Percentiles rank a stretch among this genome's conserved stretches.
phyloP scores from a whole-genome alignment of 2,329 filamentous ascomycete species.

The Fonsecaea erecta region DNA sequence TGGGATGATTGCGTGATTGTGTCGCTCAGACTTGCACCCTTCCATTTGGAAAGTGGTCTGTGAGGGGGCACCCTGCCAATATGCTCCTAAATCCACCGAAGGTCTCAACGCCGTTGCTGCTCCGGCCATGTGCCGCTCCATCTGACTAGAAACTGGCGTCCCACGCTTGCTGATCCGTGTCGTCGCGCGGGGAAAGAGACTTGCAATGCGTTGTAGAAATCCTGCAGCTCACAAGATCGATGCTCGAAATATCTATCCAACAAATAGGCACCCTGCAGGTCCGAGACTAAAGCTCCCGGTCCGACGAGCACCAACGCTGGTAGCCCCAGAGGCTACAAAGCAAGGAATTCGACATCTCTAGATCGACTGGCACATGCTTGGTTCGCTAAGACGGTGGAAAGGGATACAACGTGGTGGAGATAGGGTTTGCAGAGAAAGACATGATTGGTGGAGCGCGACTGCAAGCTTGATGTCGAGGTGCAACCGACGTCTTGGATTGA shows the following conservation, averaged over 20 bases:
- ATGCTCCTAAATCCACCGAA: neutral
- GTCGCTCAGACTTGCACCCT: neutral
- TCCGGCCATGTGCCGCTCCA: conserved; percentile 1
- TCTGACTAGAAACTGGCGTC: conserved; percentile 1
- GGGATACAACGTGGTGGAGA: conserved; percentile 9
- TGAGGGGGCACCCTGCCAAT: neutral
- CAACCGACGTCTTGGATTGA: conserved; percentile 7
- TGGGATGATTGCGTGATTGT: conserved; percentile 17
- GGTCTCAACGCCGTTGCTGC: neutral
- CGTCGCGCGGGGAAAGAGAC: neutral
- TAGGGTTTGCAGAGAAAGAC: neutral
- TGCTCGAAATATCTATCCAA: neutral
- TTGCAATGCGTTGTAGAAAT: neutral
- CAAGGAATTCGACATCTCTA: neutral
- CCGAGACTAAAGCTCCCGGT: neutral
- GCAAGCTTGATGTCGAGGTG: neutral
- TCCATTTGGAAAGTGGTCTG: conserved; percentile 1
- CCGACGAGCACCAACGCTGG: neutral
- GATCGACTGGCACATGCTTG: neutral
- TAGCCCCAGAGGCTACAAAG: neutral
- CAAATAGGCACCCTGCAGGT: neutral
- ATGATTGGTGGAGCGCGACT: conserved; percentile 10
- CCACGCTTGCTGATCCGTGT: neutral
- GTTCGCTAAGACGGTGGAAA: neutral
- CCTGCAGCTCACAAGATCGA: neutral